Evolutionary conservation across 495 filamentous ascomycete genomes (phyloP), one percentile per base, ranked within the genome.

Genomic region (Glonium stellatum): DNA sequence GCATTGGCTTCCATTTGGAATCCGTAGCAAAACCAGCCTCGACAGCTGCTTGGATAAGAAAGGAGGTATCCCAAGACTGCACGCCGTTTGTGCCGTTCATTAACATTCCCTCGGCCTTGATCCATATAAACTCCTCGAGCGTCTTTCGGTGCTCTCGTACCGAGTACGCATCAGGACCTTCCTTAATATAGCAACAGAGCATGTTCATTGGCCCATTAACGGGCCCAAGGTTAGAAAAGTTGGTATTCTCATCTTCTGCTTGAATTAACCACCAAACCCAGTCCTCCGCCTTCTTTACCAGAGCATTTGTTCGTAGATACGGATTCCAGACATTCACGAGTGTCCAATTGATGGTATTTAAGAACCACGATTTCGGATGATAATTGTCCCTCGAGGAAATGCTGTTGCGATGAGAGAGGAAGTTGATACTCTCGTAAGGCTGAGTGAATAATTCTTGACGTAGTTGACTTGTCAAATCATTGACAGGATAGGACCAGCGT

Each of bases 11-110:
- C 82, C 88, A 96, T 53, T 84, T 84, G 4, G 86, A 81, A 50
- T 93, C 84, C 50, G 84, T 75, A 18, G 88, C 87, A 51, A 97
- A 80, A 0, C 89, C 89, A 41, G 88, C 85, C 57, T 88, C 89
- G 58, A 87, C 78, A 31, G 89, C 80, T 9, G 86, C 84, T 70
- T 96, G 91, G 22, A 96, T 90, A 42, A 86, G 73, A 68, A 96
- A 97, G 0, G 89, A 79, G 0, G 93, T 98, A 69, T 98, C 93
- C 93, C 93, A 98, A 46, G 83, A 87, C 73, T 98, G 93, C 13
- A 96, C 90, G 15, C 93, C 93, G 67, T 98, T 97, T 36, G 93
- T 98, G 36, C 93, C 93, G 70, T 97, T 97, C 72, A 85, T 85
- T 19, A 97, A 77, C 88, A 98, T 90, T 25, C 93, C 93, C 71